Conservation (phyloP, 2,329 filamentous ascomycete genomes). For the Dactylellina parvicollis region DNA sequence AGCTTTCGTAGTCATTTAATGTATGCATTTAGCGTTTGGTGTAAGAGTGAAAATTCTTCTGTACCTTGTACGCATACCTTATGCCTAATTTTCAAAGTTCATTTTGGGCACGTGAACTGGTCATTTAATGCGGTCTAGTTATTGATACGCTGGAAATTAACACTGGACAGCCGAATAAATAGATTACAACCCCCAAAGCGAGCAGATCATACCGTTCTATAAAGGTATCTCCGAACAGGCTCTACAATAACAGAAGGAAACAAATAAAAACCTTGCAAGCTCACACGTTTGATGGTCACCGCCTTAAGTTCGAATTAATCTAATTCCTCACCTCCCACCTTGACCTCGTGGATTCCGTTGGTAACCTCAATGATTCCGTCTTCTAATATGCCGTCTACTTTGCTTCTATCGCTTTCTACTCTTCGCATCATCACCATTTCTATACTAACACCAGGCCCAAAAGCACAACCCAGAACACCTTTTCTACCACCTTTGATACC, state of each 20-base stretch:
- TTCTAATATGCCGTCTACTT: slow-evolving; percentile 9
- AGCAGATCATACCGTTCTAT: not conserved
- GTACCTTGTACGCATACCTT: no score
- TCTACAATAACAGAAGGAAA: not conserved
- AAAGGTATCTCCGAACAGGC: slow-evolving; percentile 20
- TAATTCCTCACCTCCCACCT: slow-evolving; percentile 38
- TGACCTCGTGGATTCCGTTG: slow-evolving; percentile 14
- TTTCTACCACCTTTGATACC: slow-evolving; percentile 63
- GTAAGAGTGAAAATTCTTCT: no score
- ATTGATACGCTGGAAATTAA: no score
- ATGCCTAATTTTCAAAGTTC: no score
- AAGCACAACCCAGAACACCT: slow-evolving; percentile 74
- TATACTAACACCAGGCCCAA: slow-evolving; percentile 74
- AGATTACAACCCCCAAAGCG: not conserved
- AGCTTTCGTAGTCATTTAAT: no score
- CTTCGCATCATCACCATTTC: slow-evolving; percentile 75
- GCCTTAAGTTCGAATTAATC: slow-evolving; percentile 15
- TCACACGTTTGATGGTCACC: no score
- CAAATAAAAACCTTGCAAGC: not conserved
- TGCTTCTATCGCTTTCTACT: slow-evolving; percentile 42
- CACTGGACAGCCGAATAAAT: no score
- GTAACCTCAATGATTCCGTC: slow-evolving; percentile 16
- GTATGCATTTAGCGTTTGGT: no score
- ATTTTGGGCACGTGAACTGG: no score
- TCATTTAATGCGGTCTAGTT: no score